phyloP scores from a whole-genome alignment of 129 eudicot genomes.

The Calendula officinalis region DNA sequence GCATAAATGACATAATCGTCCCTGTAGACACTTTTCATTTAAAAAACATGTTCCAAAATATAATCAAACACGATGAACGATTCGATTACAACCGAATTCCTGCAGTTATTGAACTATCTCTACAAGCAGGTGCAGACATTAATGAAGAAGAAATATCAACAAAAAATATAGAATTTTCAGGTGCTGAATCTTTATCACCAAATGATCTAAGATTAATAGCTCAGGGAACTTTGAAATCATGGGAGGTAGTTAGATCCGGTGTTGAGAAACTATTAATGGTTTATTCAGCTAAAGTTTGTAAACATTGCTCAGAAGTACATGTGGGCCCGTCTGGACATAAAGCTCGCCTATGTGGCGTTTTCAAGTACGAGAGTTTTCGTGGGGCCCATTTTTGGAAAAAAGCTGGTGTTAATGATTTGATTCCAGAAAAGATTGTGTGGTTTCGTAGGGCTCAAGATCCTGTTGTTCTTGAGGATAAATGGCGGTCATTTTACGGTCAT shows the following conservation, averaged over 20 bases:
- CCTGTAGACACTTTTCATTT: constrained; percentile 84
- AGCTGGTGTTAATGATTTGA: constrained; percentile 76
- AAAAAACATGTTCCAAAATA: constrained; percentile 54
- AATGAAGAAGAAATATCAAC: constrained; percentile 20
- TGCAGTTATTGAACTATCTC: constrained; percentile 75
- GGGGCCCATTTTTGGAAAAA: constrained; percentile 84
- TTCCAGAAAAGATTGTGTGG: constrained; percentile 77
- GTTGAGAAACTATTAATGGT: constrained; percentile 63
- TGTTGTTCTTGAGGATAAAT: constrained; percentile 49
- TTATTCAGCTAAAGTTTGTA: constrained; percentile 76
- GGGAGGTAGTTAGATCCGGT: constrained; percentile 76
- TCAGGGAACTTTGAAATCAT: constrained; percentile 53
- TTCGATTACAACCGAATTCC: constrained; percentile 77
- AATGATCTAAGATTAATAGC: constrained; percentile 43
- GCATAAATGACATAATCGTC: constrained; percentile 56
- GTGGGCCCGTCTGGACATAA: constrained; percentile 97
- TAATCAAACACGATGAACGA: constrained; percentile 63
- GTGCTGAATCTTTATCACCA: constrained; percentile 37
- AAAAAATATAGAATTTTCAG: constrained; percentile 12
- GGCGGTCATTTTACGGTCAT: constrained; percentile 76
- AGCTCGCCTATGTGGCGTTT: constrained; percentile 88
- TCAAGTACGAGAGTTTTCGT: constrained; percentile 68
- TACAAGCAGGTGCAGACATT: constrained; percentile 77
- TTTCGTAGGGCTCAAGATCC: constrained; percentile 84
- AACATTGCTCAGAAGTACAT: constrained; percentile 77